These are phyloP conservation scores for sunflower (Helianthus annuus) DNA, from an alignment of 129 eudicot species.

Conservation along the genomic window DNA sequence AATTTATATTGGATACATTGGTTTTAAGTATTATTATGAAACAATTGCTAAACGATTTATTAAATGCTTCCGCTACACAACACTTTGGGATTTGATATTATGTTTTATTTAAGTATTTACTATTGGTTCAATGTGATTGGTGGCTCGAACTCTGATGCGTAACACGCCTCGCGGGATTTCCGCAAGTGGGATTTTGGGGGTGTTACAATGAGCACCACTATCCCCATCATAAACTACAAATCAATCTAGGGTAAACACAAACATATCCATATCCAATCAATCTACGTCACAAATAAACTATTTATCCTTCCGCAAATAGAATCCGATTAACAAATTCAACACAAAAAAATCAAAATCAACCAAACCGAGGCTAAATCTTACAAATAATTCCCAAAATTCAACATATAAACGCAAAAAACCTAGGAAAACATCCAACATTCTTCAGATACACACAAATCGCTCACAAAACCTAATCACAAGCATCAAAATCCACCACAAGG, in stretches of 20 bases:
- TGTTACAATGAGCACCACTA: no score
- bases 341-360: neutral
- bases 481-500: neutral
- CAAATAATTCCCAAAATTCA: constrained; percentile 17
- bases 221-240: neutral
- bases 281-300: neutral
- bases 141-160: no score
- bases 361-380: constrained; percentile 10
- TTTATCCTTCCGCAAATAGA: neutral
- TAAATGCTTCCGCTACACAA: no score
- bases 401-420: constrained; percentile 4
- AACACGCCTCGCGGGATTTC: no score
- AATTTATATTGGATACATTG: no score
- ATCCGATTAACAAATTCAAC: constrained; percentile 11
- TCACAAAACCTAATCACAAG: no score
- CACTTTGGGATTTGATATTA: no score
- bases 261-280: constrained; percentile 23
- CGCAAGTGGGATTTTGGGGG: no score
- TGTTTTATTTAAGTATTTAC: no score
- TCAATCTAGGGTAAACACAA: neutral
- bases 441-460: neutral
- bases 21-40: no score
- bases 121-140: no score
- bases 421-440: neutral
- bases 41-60: no score